Evolutionary conservation across 352 stramenopile species (phyloP).

Genomic region (Plasmopara viticola): DNA sequence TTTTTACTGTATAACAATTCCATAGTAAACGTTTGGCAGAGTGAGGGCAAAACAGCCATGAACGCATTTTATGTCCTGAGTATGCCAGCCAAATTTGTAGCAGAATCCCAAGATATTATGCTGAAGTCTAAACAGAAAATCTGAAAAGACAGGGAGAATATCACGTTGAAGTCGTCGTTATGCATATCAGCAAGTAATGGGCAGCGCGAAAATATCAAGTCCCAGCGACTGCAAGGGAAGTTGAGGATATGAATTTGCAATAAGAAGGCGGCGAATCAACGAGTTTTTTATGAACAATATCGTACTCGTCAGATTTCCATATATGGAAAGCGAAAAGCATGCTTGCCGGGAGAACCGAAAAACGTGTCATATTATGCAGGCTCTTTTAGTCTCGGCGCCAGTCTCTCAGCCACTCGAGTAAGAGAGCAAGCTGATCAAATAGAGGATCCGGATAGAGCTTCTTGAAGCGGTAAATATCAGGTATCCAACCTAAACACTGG

Average conservation of each 20-base stretch:
- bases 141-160: conserved; percentile 1
- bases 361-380: too few species aligned
- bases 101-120: conserved; percentile 5
- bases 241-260: not conserved
- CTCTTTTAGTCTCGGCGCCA: too few species aligned
- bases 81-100: conserved; percentile 7
- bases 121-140: conserved; percentile 6
- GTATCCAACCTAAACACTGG: too few species aligned
- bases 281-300: not conserved
- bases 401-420: too few species aligned
- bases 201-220: not conserved
- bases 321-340: not conserved
- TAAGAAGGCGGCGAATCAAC: conserved; percentile 1
- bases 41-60: not conserved
- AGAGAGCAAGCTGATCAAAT: too few species aligned
- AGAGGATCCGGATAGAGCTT: too few species aligned
- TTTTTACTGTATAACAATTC: conserved; percentile 1
- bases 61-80: conserved; percentile 1
- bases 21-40: not conserved
- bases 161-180: not conserved
- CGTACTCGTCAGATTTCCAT: not conserved
- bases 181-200: not conserved
- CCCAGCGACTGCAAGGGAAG: not conserved
- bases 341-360: too few species aligned
- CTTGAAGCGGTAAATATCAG: too few species aligned